These are phyloP conservation scores for Wallacemonas sp. DNA, from an alignment of 208 protist genomes.

Conservation along the genomic window DNA sequence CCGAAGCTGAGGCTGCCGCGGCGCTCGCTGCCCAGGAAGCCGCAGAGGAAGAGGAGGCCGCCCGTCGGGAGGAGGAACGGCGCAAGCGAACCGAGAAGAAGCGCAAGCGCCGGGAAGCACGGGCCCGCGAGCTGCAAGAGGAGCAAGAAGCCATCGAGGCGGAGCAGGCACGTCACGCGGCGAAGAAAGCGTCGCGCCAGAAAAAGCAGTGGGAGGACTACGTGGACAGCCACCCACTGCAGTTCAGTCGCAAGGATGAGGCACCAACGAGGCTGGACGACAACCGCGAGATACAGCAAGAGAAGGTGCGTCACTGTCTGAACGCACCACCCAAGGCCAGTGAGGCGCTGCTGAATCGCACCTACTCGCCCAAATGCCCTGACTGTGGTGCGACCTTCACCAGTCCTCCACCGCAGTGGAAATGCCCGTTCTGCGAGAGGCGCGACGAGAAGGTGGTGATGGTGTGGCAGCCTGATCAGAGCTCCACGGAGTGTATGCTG, in stretches of 20 bases:
- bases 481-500: conserved; percentile 54
- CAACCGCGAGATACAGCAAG: conserved; percentile 55
- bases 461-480: conserved; percentile 83
- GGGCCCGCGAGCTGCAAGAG: conserved; percentile 55
- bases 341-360: conserved; percentile 45
- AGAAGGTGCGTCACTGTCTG: conserved; percentile 42
- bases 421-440: conserved; percentile 66
- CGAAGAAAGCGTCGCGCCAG: conserved; percentile 36
- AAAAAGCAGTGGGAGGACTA: conserved; percentile 78
- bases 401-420: conserved; percentile 60
- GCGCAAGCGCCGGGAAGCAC: conserved; percentile 51
- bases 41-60: conserved; percentile 37
- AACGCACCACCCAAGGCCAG: conserved; percentile 53
- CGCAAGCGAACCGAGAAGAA: conserved; percentile 37
- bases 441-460: conserved; percentile 32
- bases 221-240: conserved; percentile 70
- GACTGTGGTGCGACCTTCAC: conserved; percentile 51
- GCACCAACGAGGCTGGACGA: background rate
- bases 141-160: conserved; percentile 58
- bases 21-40: conserved; percentile 25
- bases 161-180: conserved; percentile 32
- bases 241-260: conserved; percentile 27
- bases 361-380: conserved; percentile 74
- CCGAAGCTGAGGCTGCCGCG: conserved; percentile 19
- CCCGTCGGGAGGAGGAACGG: conserved; percentile 38